phyloP scores from a whole-genome alignment of 139 green algal genomes.

The Diplosphaera chodatii region DNA sequence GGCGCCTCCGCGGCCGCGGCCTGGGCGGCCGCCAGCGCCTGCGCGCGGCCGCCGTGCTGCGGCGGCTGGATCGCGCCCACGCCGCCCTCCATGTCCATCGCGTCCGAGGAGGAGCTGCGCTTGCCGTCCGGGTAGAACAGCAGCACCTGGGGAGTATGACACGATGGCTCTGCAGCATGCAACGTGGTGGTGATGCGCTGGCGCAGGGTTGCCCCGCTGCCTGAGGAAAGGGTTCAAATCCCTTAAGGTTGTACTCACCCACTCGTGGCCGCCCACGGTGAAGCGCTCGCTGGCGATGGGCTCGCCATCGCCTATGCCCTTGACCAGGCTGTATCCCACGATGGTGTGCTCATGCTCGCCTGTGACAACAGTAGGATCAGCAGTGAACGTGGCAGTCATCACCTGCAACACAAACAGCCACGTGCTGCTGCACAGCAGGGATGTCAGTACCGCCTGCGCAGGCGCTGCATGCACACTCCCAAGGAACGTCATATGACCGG shows the following conservation, averaged over 20 bases:
- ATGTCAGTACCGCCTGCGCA: too few relatives aligned
- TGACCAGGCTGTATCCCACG: slow-evolving; percentile 87
- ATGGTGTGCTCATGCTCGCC: slow-evolving; percentile 90
- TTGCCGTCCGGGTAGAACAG: slow-evolving; percentile 97
- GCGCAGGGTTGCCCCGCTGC: too few relatives aligned
- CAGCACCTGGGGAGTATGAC: slow-evolving; percentile 70
- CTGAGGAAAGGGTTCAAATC: too few relatives aligned
- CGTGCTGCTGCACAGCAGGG: too few relatives aligned
- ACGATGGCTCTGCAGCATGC: too few relatives aligned
- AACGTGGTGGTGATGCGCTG: too few relatives aligned
- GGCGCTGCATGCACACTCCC: too few relatives aligned
- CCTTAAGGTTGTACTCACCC: slow-evolving; percentile 67
- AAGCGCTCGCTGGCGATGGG: slow-evolving; percentile 91
- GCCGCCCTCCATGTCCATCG: slow-evolving; percentile 21
- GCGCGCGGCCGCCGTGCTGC: not conserved
- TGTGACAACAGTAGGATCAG: too few relatives aligned
- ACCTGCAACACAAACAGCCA: too few relatives aligned
- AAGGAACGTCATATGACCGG: too few relatives aligned
- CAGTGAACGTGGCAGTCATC: too few relatives aligned
- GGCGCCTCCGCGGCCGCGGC: not conserved
- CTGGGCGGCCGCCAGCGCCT: not conserved
- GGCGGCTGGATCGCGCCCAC: not conserved
- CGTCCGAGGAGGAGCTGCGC: slow-evolving; percentile 34
- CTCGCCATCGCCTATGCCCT: slow-evolving; percentile 92
- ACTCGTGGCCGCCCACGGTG: slow-evolving; percentile 89